These are phyloP conservation scores for Ochetophila trinervis DNA, from an alignment of 306 rosid species.

Conservation along the genomic window DNA sequence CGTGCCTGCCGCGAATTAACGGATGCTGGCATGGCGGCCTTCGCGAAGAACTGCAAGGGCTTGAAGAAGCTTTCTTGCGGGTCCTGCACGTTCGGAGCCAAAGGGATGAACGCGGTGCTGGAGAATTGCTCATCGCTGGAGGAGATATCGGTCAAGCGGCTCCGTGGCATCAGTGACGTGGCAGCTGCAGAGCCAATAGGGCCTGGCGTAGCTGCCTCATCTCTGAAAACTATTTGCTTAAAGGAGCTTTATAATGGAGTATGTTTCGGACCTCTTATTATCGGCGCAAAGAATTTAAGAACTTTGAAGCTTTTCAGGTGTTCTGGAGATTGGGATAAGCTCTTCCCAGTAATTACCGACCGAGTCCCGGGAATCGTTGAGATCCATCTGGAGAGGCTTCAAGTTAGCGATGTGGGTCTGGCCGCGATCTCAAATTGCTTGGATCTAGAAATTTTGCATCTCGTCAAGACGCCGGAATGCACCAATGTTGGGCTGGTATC, in stretches of 20 bases:
- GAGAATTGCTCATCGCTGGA: constrained; percentile 66
- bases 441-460: constrained; percentile 83
- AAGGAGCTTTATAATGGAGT: constrained; percentile 91
- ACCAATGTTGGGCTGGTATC: constrained; percentile 68
- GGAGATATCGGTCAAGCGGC: constrained; percentile 87
- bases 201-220: constrained; percentile 60
- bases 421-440: constrained; percentile 65
- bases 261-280: constrained; percentile 81
- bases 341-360: constrained; percentile 49
- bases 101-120: constrained; percentile 88
- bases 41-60: constrained; percentile 77
- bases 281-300: constrained; percentile 69
- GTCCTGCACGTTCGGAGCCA: constrained; percentile 85
- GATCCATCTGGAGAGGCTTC: constrained; percentile 86
- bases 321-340: constrained; percentile 91
- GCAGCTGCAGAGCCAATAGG: constrained; percentile 70
- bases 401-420: constrained; percentile 73
- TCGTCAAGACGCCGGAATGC: constrained; percentile 91
- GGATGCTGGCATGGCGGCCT: constrained; percentile 69
- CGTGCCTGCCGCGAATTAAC: constrained; percentile 85
- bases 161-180: constrained; percentile 68
- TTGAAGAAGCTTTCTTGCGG: constrained; percentile 97
- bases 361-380: constrained; percentile 54
- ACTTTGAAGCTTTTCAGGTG: constrained; percentile 88
- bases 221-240: constrained; percentile 66